phyloP scores from a whole-genome alignment of 2,329 filamentous ascomycete genomes.

The Xylaria hypoxylon region DNA sequence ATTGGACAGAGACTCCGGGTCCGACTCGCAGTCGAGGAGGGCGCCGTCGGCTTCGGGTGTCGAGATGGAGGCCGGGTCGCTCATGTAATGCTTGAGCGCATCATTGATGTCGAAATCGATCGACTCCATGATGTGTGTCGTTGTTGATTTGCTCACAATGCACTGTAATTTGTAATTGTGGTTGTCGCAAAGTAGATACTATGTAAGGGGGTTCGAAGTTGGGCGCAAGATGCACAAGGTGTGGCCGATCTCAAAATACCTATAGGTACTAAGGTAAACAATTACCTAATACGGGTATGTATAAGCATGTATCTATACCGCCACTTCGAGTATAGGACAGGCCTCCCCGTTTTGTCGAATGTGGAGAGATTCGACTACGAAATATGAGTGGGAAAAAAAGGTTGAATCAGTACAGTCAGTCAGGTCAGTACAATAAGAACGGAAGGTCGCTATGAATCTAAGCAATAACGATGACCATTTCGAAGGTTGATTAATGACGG shows the following conservation, averaged over 20 bases:
- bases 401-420: not conserved
- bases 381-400: slow-evolving; percentile 10
- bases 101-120: slow-evolving; percentile 95
- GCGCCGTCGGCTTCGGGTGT: slow-evolving; percentile 87
- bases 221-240: slow-evolving; percentile 6
- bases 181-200: not conserved
- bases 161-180: no score
- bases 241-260: slow-evolving; percentile 1
- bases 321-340: slow-evolving; percentile 10
- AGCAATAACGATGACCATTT: not conserved
- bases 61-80: slow-evolving; percentile 83
- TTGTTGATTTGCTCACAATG: not conserved
- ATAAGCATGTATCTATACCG: not conserved
- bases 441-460: not conserved
- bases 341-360: not conserved
- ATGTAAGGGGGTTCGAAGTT: not conserved
- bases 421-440: not conserved
- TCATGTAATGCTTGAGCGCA: slow-evolving; percentile 96
- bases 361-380: not conserved
- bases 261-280: no score
- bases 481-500: not conserved
- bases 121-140: slow-evolving; percentile 69
- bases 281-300: not conserved
- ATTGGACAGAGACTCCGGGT: slow-evolving; percentile 84
- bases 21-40: slow-evolving; percentile 91